Evolutionary conservation across 2,329 filamentous ascomycete species (phyloP).

Genomic region (Stachybotrys elegans): DNA sequence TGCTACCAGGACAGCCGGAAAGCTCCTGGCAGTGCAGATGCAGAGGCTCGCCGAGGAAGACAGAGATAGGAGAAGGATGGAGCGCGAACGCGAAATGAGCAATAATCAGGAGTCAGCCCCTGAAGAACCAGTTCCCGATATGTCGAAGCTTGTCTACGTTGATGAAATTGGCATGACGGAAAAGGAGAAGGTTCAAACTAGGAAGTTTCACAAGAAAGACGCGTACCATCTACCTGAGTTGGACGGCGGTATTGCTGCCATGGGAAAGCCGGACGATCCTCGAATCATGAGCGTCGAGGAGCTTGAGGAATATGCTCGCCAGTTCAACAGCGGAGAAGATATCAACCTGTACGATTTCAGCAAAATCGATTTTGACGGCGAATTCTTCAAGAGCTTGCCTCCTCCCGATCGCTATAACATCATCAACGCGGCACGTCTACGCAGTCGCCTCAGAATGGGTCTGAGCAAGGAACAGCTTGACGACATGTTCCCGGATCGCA

Average conservation of each 20-base stretch:
- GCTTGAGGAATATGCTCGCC: conserved; percentile 85
- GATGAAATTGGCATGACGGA: conserved; percentile 82
- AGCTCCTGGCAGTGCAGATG: conserved; percentile 90
- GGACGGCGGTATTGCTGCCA: conserved; percentile 70
- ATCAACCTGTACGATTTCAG: conserved; percentile 92
- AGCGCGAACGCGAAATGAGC: conserved; percentile 38
- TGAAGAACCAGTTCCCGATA: conserved; percentile 61
- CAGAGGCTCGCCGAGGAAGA: conserved; percentile 86
- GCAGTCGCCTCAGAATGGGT: conserved; percentile 89
- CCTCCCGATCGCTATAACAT: conserved; percentile 94
- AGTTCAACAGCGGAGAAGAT: conserved; percentile 90
- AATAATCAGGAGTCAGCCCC: conserved; percentile 38
- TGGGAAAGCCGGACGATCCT: conserved; percentile 88
- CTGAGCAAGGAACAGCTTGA: conserved; percentile 95
- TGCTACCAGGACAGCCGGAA: conserved; percentile 85
- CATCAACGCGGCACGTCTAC: conserved; percentile 82
- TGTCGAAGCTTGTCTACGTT: conserved; percentile 73
- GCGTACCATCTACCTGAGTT: conserved; percentile 92
- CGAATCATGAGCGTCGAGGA: conserved; percentile 96
- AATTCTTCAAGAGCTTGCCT: conserved; percentile 90
- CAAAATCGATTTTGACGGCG: conserved; percentile 95
- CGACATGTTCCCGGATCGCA: conserved; percentile 92
- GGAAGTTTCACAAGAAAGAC: conserved; percentile 86
- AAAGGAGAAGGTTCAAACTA: conserved; percentile 66
- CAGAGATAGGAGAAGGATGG: conserved; percentile 54